These are phyloP conservation scores for Lagenidium sp. DNA, from an alignment of 352 stramenopile genomes.

Conservation along the genomic window DNA sequence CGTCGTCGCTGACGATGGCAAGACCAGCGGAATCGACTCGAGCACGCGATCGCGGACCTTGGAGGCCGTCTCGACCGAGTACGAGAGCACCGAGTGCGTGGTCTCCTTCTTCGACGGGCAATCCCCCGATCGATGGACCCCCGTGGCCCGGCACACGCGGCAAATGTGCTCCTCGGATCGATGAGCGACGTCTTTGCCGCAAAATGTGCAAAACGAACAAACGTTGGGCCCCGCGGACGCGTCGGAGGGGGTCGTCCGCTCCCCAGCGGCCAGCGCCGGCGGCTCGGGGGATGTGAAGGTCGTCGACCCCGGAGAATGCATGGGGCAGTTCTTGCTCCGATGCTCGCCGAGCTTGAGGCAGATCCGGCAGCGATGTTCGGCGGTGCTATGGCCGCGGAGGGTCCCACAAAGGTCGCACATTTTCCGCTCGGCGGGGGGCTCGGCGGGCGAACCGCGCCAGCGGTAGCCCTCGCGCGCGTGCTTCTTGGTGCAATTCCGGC, in stretches of 20 bases:
- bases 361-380: slow-evolving; percentile 56
- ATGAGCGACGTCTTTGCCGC: slow-evolving; percentile 43
- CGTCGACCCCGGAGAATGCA: slow-evolving; percentile 8
- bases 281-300: background rate
- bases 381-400: slow-evolving; percentile 38
- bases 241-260: background rate
- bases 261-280: background rate
- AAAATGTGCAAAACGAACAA: slow-evolving; percentile 44
- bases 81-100: slow-evolving; percentile 39
- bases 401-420: slow-evolving; percentile 53
- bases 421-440: slow-evolving; percentile 26
- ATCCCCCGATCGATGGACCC: slow-evolving; percentile 45
- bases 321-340: slow-evolving; percentile 52
- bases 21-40: slow-evolving; percentile 42
- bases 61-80: slow-evolving; percentile 54
- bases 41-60: slow-evolving; percentile 50
- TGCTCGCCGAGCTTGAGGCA: slow-evolving; percentile 51
- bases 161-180: slow-evolving; percentile 48
- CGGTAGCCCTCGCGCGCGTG: slow-evolving; percentile 11
- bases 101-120: slow-evolving; percentile 19
- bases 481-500: slow-evolving; percentile 29
- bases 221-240: background rate
- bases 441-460: slow-evolving; percentile 39
- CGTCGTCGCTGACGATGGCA: slow-evolving; percentile 35
- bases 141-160: slow-evolving; percentile 41